Base-by-base conservation (phyloP, 2,329 filamentous ascomycete genomes). In the Dothiorella sarmentorum region DNA sequence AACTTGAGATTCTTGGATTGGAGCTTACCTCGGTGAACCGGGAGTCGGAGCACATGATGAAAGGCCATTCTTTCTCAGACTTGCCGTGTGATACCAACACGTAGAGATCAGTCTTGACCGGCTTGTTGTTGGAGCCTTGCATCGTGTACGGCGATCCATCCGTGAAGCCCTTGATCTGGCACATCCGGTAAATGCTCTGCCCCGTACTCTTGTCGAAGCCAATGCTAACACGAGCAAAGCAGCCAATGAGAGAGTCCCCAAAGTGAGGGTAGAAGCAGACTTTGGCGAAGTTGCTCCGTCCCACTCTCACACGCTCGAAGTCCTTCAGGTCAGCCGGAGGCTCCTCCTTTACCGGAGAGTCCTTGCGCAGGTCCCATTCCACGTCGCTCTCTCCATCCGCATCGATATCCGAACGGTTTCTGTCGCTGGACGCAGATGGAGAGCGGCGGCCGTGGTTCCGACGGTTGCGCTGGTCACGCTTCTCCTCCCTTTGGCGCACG, bases 201-300 rank as follows among this genome's bases (percentile, higher is more conserved):
- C 88, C 87, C 3, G 84, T 89, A 20, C 86, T 81, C 10, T 83
- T 83, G 69, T 95, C 88, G 11, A 87, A 82, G 0, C 92, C 93
- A 59, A 97, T 84, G 62, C 87, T 89, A 63, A 97, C 85, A 53
- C 94, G 89, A 35, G 88, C 87, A 71, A 89, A 99, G 73, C 91
- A 95, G 53, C 91, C 91, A 15, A 80, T 85, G 67, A 97, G 89
- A 27, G 88, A 82, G 7, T 88, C 78, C 58, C 96, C 89, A 65
- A 99, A 97, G 3, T 87, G 87, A 10, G 94, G 94, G 65, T 92
- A 93, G 77, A 96, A 96, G 80, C 91, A 97, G 58, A 96, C 88
- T 68, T 93, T 86, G 6, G 89, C 88, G 71, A 99, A 96, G 68
- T 91, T 89, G 64, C 84, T 88, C 62, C 94, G 85, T 51, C 92